Evolutionary conservation across 768 basidiomycete species (phyloP), one percentile per base, ranked within the genome.

Genomic region (Collybiopsis luxurians): DNA sequence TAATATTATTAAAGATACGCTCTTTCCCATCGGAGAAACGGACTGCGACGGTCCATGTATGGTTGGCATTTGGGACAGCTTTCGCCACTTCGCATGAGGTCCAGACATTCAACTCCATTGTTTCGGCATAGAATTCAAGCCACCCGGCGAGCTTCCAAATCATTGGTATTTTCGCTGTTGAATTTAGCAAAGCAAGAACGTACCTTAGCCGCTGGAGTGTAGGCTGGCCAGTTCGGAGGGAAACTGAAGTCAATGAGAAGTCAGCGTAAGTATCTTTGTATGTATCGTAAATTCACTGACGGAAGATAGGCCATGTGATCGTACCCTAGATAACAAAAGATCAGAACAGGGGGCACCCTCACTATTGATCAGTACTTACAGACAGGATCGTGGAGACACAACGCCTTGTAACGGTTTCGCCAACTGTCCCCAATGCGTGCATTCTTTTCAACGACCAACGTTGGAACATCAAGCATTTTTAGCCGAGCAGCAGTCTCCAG

Each of bases 381-480:
- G 57, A 86, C 82, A 23, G 83, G 79, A 66, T 86, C 83, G 63
- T 90, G 87, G 27, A 89, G 68, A 48, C 83, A 86, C 38, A 89
- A 69, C 10, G 84, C 79, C 54, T 86, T 80, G 65, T 90, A 90
- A 36, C 89, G 74, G 36, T 78, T 73, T 56, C 86, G 72, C 87
- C 86, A 89, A 49, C 79, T 80, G 63, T 88, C 80, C 0, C 88
- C 87, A 24, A 88, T 76, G 19, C 80, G 69, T 11, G 65, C 57
- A 50, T 84, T 79, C 67, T 78, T 83, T 66, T 93, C 90, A 46
- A 92, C 72, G 13, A 91, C 69, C 7, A 89, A 70, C 9, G 73
- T 69, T 12, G 71, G 63, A 11, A 85, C 67, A 38, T 73, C 81
- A 7, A 86, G 69, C 3, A 70, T 70, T 64, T 83, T 81, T 55